Base-by-base conservation (phyloP, 2,329 filamentous ascomycete species). In the Immersiporthe knoxdaviesiana region DNA sequence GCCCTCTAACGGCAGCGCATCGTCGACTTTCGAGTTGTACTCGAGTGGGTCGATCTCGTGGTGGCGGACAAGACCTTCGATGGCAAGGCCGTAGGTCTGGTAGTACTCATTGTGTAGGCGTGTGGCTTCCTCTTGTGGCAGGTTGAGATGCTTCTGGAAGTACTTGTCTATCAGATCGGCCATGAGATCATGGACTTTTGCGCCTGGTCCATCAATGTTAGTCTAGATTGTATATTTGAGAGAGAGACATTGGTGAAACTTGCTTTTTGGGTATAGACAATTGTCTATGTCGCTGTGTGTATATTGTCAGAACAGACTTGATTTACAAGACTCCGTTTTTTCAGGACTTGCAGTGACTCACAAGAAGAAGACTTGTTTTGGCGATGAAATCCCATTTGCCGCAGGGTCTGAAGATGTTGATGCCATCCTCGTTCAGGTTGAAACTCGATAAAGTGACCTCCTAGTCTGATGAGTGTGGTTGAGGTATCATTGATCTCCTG, bases 241-340 rank as follows among this genome's bases (percentile, higher is more conserved):
- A 10, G n/a, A 39, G 59, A 8, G n/a, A 30, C 6, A 24, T 39
- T 3, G 8, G 27, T 24, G 4, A 30, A 18, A 78, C 87, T 80
- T 77, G 94, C 92, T 94, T 81, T 91, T 94, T 0, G 94, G 90
- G 77, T 97, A 98, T 68, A 98, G 88, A 81, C 97, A 99, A 78
- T 99, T 99, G 84, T 99, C 96, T 77, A 99, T 98, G 78, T 99
- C 96, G 77, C 97, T 98, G 79, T 78, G 89, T 88, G 90, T 78
- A 90, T 87, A 27, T 6, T 50, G 67, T 79, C 66, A 79, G 74
- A 37, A 44, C 58, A 50, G 69, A 30, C 35, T 16, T 8, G 37
- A 12, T 67, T 18, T 44, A 18, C 60, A 11, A 18, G 35, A n/a
- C 8, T 4, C 35, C 35, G 35, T 35, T 35, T 35, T 35, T n/a